A percentile compares a stretch with the other conserved stretches of the same genome.
phyloP scores from a whole-genome alignment of 169 alveolate species.

The Perkinsus olseni region DNA sequence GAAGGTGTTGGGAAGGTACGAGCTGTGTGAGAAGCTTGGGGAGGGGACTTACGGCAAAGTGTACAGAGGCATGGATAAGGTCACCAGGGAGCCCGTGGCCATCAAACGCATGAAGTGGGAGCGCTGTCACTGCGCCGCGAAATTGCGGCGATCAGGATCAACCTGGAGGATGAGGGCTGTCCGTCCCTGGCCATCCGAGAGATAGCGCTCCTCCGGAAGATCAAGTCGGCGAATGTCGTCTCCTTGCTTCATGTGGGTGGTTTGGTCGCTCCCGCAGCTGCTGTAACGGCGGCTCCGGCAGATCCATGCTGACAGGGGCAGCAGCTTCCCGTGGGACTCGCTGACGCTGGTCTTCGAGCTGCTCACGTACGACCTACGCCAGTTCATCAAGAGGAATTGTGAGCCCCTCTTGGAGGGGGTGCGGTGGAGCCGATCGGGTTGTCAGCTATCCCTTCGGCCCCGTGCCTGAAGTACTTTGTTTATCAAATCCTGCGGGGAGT shows the following conservation, averaged over 20 bases:
- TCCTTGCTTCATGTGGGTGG: neutral
- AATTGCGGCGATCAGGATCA: constrained; percentile 15
- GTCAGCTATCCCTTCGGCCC: neutral
- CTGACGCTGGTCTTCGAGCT: neutral
- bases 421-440: neutral
- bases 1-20: constrained; percentile 7
- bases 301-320: neutral
- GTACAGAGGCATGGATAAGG: constrained; percentile 59
- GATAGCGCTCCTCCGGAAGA: neutral
- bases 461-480: neutral
- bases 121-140: constrained; percentile 15
- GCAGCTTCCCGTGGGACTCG: neutral
- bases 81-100: constrained; percentile 56
- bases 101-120: constrained; percentile 46
- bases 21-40: constrained; percentile 40
- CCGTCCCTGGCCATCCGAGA: constrained; percentile 7
- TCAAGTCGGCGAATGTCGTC: neutral
- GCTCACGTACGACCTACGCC: neutral
- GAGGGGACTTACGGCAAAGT: constrained; percentile 70
- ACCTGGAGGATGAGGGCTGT: constrained; percentile 1
- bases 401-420: neutral
- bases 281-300: constrained; percentile 28
- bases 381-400: neutral
- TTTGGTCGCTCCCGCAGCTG: neutral
- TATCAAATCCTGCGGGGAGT: neutral